Evolutionary conservation across 495 filamentous ascomycete genomes (phyloP), one percentile per base, ranked within the genome.

Genomic region (Lepidopterella palustris): DNA sequence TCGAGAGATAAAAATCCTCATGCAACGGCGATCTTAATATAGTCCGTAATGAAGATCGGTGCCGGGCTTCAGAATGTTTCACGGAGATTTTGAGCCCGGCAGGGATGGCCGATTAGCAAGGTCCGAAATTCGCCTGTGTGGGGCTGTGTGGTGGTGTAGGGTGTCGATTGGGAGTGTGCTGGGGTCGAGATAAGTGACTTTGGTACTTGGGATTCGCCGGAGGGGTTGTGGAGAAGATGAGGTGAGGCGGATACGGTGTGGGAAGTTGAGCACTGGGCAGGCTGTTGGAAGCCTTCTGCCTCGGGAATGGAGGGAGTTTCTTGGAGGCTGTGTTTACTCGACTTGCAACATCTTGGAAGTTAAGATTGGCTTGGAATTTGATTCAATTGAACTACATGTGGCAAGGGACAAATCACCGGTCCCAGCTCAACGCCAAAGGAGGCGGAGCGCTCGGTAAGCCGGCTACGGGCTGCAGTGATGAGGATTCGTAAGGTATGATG

Each of bases 371-470:
- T n/a, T n/a, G n/a, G n/a, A 42, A 42, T 20, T 20, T 42, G 8
- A 42, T 42, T 42, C 39, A 15, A 50, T 50, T 50, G 18, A 50
- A 50, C 47, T 50, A 50, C 21, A 25, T 50, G 26, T 6, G 18
- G 47, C 25, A 50, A 15, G 21, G 15, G 47, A 25, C 15, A 24
- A 15, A 50, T 50, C 47, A 27, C 23, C 47, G 15, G 18, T 50
- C 47, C 9, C 47, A 50, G 47, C 47, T 50, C 47, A 10, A 23
- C 47, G 47, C 47, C 47, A 50, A 21, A 24, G 18, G 15, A 50
- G 47, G 47, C 47, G 47, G 15, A 50, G 47, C 47, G 47, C 23
- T 50, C 47, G 18, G 47, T 50, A 50, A 50, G 47, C 47, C 47
- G 15, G 47, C 20, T 50, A 50, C 47, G 47, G 24, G 20, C 13